Base-by-base conservation (phyloP, 2,329 filamentous ascomycete species). In the Pseudogymnoascus sp. region DNA sequence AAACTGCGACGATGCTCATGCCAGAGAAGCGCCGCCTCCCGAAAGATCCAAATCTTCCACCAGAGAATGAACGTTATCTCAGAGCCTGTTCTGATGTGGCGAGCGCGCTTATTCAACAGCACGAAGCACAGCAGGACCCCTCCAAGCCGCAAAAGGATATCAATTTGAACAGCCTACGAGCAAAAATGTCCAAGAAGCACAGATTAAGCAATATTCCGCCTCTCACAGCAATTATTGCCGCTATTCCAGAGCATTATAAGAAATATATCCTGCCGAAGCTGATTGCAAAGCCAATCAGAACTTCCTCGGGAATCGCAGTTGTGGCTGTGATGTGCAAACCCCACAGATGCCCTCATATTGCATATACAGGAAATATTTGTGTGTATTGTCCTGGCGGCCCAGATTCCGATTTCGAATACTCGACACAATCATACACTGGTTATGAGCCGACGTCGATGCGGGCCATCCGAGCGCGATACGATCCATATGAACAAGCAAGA, bases 251-350 rank as follows among this genome's bases (percentile, higher is more conserved):
- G 75, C 93, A 98, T 76, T 97, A 98, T 80, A 99, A 98, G 81
- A 99, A 98, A 79, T 98, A 98, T 73, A 97, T 99, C 67, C 79
- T 98, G 67, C 95, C 93, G 19, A 96, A 96, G 78, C 81, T 99
- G 67, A 92, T 99, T 71, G 95, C 96, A 25, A 99, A 99, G 78
- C 95, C 95, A 1, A 98, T 99, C 66, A 84, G 92, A 71, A 97
- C 93, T 14, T 96, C 93, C 0, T 97, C 93, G 62, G 95, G 95
- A 65, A 99, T 99, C 71, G 95, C 95, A 1, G 95, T 99, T 7
- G 95, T 99, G 57, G 95, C 96, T 48, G 96, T 99, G 70, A 99
- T 99, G 95, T 98, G 95, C 83, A 99, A 99, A 77, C 95, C 95
- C 23, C 95, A 99, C 76, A 84, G 95, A 74, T 99, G 95, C 73